Evolutionary conservation across 2,329 filamentous ascomycete species (phyloP).

Genomic region (Diaporthe eres): DNA sequence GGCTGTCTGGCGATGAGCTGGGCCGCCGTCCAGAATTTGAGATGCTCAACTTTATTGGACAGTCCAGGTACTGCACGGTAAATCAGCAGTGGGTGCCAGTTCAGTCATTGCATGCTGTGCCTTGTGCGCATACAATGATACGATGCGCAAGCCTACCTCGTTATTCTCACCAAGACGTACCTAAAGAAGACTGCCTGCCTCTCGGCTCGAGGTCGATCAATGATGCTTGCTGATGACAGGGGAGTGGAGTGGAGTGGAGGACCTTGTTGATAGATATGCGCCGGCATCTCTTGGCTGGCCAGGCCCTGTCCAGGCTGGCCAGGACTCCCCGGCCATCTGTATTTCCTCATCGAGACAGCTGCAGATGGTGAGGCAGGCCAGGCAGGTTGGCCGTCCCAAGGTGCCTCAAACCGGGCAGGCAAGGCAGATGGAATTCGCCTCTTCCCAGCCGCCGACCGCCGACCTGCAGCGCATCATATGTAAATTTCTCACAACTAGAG

Average conservation of each 20-base stretch:
- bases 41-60: background rate
- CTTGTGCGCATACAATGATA: background rate
- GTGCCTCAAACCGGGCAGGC: background rate
- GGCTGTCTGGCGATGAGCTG: slow-evolving; percentile 3
- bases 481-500: background rate
- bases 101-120: slow-evolving; percentile 1
- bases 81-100: background rate
- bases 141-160: background rate
- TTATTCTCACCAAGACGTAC: slow-evolving; percentile 2
- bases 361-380: slow-evolving; percentile 35
- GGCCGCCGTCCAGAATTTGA: background rate
- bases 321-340: slow-evolving; percentile 8
- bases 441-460: background rate
- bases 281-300: slow-evolving; percentile 24
- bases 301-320: background rate
- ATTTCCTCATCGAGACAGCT: slow-evolving; percentile 33
- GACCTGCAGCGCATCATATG: background rate
- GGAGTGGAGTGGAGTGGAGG: background rate
- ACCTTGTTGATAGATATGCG: slow-evolving; percentile 20
- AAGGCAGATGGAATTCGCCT: slow-evolving; percentile 22
- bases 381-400: background rate
- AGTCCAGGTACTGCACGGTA: background rate
- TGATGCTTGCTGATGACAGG: slow-evolving; percentile 1
- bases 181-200: background rate
- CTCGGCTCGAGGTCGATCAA: slow-evolving; percentile 8